Evolutionary conservation across 805 yeast species (phyloP).

Genomic region (Teunomyces lycoperdinae): DNA sequence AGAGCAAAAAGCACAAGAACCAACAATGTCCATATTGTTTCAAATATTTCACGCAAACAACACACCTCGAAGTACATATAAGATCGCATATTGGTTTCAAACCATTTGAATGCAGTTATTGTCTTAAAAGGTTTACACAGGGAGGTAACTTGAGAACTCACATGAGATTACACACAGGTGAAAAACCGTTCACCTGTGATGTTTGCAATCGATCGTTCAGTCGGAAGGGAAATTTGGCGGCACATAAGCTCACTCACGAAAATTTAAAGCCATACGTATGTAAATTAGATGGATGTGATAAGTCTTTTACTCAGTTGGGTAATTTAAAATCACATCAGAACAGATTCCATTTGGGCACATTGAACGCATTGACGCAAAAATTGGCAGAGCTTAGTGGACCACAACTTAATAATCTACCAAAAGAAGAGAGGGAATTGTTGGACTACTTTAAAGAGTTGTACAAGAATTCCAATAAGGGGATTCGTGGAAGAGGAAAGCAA

Average conservation of each 20-base stretch:
- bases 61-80: slow-evolving; percentile 86
- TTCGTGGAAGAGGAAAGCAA: slow-evolving; percentile 80
- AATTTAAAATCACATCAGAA: slow-evolving; percentile 93
- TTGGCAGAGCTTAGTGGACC: slow-evolving; percentile 60
- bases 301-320: slow-evolving; percentile 87
- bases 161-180: slow-evolving; percentile 84
- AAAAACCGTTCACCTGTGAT: slow-evolving; percentile 82
- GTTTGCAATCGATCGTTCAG: slow-evolving; percentile 76
- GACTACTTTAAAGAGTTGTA: slow-evolving; percentile 78
- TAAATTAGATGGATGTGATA: slow-evolving; percentile 75
- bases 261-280: slow-evolving; percentile 77
- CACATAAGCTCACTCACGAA: slow-evolving; percentile 80
- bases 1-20: slow-evolving; percentile 40
- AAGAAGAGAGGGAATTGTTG: slow-evolving; percentile 64
- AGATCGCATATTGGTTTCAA: slow-evolving; percentile 84
- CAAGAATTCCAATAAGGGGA: slow-evolving; percentile 87
- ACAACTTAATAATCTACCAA: slow-evolving; percentile 47
- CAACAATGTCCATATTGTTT: slow-evolving; percentile 76
- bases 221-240: slow-evolving; percentile 87
- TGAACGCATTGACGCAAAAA: slow-evolving; percentile 62
- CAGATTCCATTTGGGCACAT: slow-evolving; percentile 73
- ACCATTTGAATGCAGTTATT: slow-evolving; percentile 76
- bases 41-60: slow-evolving; percentile 81
- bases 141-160: slow-evolving; percentile 90
- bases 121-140: slow-evolving; percentile 82